These are phyloP conservation scores for Candida taoyuanica DNA, from an alignment of 805 yeast genomes.

Conservation along the genomic window DNA sequence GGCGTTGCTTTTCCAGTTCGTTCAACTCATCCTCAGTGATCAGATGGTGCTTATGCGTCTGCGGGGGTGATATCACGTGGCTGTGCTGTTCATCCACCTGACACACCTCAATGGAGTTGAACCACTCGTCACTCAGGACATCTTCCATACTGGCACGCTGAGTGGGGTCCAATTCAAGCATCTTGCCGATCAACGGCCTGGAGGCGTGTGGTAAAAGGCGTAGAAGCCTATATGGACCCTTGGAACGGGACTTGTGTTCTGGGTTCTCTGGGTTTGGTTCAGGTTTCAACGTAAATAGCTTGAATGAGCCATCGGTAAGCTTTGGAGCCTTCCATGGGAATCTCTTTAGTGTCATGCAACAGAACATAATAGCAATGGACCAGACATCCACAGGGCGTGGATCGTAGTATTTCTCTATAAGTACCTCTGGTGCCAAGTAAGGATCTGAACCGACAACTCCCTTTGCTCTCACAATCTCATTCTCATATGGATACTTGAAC, in stretches of 20 bases:
- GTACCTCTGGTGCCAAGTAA: constrained; percentile 89
- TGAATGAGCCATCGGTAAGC: constrained; percentile 65
- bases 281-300: constrained; percentile 51
- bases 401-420: constrained; percentile 57
- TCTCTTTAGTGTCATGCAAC: constrained; percentile 81
- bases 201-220: constrained; percentile 66
- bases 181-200: constrained; percentile 53
- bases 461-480: constrained; percentile 56
- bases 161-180: constrained; percentile 59
- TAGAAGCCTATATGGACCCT: constrained; percentile 71
- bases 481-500: constrained; percentile 61
- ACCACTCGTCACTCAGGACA: constrained; percentile 54
- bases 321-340: constrained; percentile 98
- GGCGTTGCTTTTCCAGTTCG: constrained; percentile 34
- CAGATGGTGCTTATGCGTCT: constrained; percentile 59
- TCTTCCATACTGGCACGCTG: constrained; percentile 57
- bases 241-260: constrained; percentile 37
- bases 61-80: constrained; percentile 24
- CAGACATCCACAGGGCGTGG: constrained; percentile 88
- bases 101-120: constrained; percentile 53
- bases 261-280: constrained; percentile 28
- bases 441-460: constrained; percentile 97
- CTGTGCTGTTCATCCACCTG: constrained; percentile 24
- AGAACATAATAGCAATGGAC: constrained; percentile 89
- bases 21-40: constrained; percentile 60